These are phyloP conservation scores for Bipolaris bicolor DNA, from an alignment of 2,329 filamentous ascomycete species.

Conservation along the genomic window DNA sequence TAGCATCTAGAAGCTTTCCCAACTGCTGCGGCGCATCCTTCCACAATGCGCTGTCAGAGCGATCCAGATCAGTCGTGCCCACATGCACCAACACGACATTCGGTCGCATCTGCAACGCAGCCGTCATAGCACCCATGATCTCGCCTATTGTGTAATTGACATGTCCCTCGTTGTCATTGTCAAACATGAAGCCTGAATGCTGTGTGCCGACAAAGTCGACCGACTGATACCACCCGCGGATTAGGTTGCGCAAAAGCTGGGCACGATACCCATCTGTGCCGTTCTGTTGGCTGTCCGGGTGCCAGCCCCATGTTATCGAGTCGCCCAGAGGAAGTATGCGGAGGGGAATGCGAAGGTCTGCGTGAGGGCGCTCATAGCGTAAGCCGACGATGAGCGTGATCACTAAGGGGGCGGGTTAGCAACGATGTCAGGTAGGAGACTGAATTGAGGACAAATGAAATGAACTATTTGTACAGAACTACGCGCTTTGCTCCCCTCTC, in stretches of 20 bases:
- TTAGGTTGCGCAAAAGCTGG: constrained; percentile 33
- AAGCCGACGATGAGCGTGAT: constrained; percentile 10
- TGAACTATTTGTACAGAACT: neutral
- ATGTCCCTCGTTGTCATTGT: constrained; percentile 46
- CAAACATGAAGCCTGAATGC: constrained; percentile 39
- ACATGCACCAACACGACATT: constrained; percentile 34
- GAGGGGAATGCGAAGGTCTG: constrained; percentile 17
- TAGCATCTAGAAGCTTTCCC: constrained; percentile 40
- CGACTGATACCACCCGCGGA: constrained; percentile 20
- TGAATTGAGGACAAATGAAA: neutral
- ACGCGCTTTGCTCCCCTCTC: neutral
- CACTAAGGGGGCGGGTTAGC: constrained; percentile 14
- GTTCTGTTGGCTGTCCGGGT: constrained; percentile 16
- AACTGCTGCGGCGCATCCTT: constrained; percentile 43
- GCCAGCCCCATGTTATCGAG: constrained; percentile 43
- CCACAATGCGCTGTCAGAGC: constrained; percentile 10
- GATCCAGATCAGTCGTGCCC: constrained; percentile 34
- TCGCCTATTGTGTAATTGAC: constrained; percentile 40
- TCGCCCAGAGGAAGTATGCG: constrained; percentile 36
- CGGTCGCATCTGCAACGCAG: constrained; percentile 22
- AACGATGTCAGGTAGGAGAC: neutral
- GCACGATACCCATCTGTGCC: constrained; percentile 51
- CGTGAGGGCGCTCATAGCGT: constrained; percentile 5
- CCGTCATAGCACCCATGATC: constrained; percentile 25
- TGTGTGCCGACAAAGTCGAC: constrained; percentile 44